Base-by-base conservation (phyloP, 2,329 filamentous ascomycete species). In the Fusarium compactum region DNA sequence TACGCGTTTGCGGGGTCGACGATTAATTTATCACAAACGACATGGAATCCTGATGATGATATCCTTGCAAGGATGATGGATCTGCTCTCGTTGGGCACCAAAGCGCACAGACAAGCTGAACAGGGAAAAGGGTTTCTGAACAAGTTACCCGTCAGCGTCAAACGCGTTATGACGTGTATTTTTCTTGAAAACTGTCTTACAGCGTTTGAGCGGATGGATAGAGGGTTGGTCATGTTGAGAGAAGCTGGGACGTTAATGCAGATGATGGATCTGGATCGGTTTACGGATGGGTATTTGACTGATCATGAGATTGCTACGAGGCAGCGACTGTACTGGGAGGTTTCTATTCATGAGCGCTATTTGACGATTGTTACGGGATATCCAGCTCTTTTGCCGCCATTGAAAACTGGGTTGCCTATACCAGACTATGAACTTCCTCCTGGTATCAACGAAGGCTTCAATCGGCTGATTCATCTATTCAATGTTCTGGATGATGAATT, bases 291-390 rank as follows among this genome's bases (percentile, higher is more conserved):
- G 0, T 48, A 57, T 8, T 18, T 68, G 22, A 56, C 40, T 11
- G 56, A 72, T 9, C 62, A 74, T 16, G 71, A 74, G 14, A 30
- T 71, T 3, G 63, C 68, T 1, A 65, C 68, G 0, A 57, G 70
- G 8, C 85, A 86, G 60, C 79, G 86, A 0, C 73, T 87, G 0
- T 87, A 88, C 73, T 88, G 86, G 85, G 82, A 87, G 64, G 82
- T 82, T 10, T 88, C 84, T 62, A 85, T 88, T n/a, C 85, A 88
- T 65, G 86, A 89, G 69, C 82, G 87, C 3, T 89, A 88, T 68
- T 69, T 86, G 14, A 83, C 84, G 12, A 82, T 88, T 20, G 77
- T 85, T 4, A 82, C 85, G 24, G 85, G 85, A 22, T 82, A 82
- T 6, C 78, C 80, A 0, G 77, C 78, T 18, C 68, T 78, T 5